A percentile compares a stretch with the other conserved stretches of the same genome.
Conservation (phyloP, 2,329 filamentous ascomycete species). For the Calonectria multiphialidica region DNA sequence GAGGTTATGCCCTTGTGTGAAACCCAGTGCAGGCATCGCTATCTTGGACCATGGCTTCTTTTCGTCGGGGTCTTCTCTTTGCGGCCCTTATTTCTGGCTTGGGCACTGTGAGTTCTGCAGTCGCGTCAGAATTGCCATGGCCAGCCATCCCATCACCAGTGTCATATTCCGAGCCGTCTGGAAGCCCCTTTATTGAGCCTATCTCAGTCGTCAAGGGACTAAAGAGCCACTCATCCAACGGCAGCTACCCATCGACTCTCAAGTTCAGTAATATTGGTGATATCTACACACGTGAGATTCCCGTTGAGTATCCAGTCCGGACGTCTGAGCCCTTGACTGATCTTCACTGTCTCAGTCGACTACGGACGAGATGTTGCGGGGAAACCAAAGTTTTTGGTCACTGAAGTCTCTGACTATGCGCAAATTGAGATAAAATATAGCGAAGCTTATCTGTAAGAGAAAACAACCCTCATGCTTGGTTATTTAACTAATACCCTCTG, state of each 20-base stretch:
- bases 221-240: neutral
- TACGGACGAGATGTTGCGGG: neutral
- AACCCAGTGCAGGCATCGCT: no score
- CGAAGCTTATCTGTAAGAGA: neutral
- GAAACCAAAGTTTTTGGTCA: neutral
- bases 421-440: constrained; percentile 8
- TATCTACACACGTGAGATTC: neutral
- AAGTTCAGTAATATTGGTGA: neutral
- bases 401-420: neutral
- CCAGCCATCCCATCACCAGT: neutral
- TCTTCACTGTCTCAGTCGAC: neutral
- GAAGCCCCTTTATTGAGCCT: neutral
- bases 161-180: neutral
- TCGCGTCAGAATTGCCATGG: neutral
- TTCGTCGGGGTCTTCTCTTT: neutral
- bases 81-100: neutral
- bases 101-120: neutral
- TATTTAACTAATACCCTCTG: neutral
- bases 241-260: neutral
- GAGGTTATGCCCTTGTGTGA: neutral
- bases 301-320: no score
- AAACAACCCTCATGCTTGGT: no score
- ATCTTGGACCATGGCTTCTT: neutral
- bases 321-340: neutral
- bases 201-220: neutral